Conservation (phyloP, 768 basidiomycete genomes). For the Floccularia luteovirens region DNA sequence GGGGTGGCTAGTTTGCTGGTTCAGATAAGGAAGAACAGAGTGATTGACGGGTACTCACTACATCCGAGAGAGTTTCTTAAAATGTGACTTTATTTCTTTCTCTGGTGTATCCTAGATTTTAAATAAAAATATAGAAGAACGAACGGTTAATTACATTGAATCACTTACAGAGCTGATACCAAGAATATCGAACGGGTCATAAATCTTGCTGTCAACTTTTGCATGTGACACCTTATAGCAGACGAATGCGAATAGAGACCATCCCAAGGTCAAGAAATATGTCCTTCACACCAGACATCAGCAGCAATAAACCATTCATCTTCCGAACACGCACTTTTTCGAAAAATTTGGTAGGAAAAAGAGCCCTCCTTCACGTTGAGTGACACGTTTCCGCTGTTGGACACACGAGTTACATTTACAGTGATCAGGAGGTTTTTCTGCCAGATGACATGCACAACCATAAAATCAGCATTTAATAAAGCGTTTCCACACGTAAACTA, state of each 20-base stretch:
- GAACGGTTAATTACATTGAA: not conserved
- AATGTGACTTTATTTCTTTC: conserved; percentile 94
- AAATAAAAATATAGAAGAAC: conserved; percentile 3
- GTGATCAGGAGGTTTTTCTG: conserved; percentile 27
- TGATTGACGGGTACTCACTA: conserved; percentile 44
- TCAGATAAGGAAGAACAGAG: not conserved
- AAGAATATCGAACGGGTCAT: conserved; percentile 93
- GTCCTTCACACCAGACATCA: conserved; percentile 38
- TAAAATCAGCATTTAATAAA: conserved; percentile 3
- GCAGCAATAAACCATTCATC: not conserved
- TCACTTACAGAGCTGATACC: conserved; percentile 60
- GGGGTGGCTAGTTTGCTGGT: conserved; percentile 63
- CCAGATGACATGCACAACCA: conserved; percentile 3
- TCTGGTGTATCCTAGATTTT: conserved; percentile 53
- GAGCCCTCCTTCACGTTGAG: conserved; percentile 35
- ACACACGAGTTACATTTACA: conserved; percentile 61
- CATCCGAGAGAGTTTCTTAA: conserved; percentile 82
- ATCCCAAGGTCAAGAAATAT: conserved; percentile 58
- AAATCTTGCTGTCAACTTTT: conserved; percentile 60
- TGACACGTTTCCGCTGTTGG: conserved; percentile 40
- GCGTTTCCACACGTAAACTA: too few relatives aligned
- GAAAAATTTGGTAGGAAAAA: conserved; percentile 39
- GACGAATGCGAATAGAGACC: conserved; percentile 63
- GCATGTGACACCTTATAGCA: conserved; percentile 56
- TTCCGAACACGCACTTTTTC: conserved; percentile 34